Conservation (phyloP, 371 early-diverging fungal genomes). For the Syncephalastrum contaminatum region DNA sequence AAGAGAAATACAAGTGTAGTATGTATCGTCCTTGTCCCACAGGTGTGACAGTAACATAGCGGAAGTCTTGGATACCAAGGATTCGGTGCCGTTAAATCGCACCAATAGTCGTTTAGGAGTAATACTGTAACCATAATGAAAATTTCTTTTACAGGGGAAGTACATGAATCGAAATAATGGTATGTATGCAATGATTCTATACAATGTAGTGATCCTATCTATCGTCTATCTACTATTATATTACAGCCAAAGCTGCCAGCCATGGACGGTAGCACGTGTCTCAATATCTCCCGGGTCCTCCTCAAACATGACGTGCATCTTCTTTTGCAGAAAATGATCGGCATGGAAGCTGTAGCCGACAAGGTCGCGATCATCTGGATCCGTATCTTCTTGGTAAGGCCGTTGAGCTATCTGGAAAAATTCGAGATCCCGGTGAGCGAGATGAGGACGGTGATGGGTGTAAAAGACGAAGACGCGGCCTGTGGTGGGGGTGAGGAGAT, state of each 20-base stretch:
- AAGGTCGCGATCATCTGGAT: conserved; percentile 50
- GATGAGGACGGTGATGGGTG: conserved; percentile 69
- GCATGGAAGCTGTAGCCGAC: conserved; percentile 71
- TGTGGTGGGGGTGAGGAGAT: conserved; percentile 56
- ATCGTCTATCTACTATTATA: no score
- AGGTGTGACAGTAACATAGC: no score
- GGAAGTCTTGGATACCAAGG: no score
- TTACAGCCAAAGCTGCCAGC: conserved; percentile 57
- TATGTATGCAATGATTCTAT: no score
- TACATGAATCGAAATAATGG: no score
- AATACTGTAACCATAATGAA: no score
- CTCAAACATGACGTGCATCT: conserved; percentile 85
- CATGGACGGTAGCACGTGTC: conserved; percentile 84
- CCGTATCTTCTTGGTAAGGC: conserved; percentile 30
- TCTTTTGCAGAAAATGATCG: conserved; percentile 67
- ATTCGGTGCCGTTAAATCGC: no score
- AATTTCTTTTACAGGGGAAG: no score
- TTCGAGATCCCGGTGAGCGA: conserved; percentile 75
- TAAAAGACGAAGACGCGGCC: conserved; percentile 68
- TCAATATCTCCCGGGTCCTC: conserved; percentile 82
- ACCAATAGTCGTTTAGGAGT: no score
- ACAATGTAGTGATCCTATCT: no score
- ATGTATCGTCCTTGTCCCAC: no score
- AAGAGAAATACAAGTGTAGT: no score
- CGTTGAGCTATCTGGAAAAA: conserved; percentile 80